Evolutionary conservation across 2,329 filamentous ascomycete species (phyloP).

Genomic region (Calonectria ilicicola): DNA sequence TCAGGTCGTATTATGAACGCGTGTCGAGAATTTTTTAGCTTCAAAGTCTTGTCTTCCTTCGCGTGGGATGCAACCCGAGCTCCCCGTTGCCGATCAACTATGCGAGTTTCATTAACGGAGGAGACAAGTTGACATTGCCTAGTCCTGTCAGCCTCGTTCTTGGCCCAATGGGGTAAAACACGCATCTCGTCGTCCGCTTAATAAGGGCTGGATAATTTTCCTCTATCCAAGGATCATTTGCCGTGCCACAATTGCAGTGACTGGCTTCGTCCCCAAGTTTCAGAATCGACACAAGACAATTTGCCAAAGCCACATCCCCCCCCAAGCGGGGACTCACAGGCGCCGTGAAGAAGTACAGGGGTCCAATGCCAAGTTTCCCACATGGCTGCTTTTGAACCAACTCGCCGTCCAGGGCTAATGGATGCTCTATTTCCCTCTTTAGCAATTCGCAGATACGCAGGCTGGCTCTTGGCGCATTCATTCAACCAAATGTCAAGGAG

Average conservation of each 20-base stretch:
- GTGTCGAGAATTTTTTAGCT: neutral
- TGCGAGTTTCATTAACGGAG: constrained; percentile 5
- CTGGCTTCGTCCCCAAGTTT: constrained; percentile 11
- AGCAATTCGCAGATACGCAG: constrained; percentile 20
- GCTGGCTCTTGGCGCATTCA: neutral
- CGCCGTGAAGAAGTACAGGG: constrained; percentile 9
- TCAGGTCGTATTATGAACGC: constrained; percentile 5
- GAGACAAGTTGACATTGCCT: constrained; percentile 5
- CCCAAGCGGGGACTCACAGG: neutral
- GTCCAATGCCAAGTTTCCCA: constrained; percentile 8
- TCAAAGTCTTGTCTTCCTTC: neutral
- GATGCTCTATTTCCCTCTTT: neutral
- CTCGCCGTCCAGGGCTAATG: neutral
- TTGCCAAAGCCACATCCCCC: constrained; percentile 22
- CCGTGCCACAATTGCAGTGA: neutral
- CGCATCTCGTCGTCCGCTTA: constrained; percentile 3
- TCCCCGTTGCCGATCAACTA: constrained; percentile 5
- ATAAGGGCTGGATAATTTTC: neutral
- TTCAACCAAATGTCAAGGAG: neutral
- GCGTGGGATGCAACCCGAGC: constrained; percentile 5
- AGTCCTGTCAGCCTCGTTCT: constrained; percentile 14
- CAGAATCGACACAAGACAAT: constrained; percentile 20
- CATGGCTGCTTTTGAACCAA: constrained; percentile 7
- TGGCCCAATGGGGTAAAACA: constrained; percentile 13
- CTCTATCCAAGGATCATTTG: neutral